phyloP scores from a whole-genome alignment of 2,329 filamentous ascomycete species.

The Leptographium radiaticola region DNA sequence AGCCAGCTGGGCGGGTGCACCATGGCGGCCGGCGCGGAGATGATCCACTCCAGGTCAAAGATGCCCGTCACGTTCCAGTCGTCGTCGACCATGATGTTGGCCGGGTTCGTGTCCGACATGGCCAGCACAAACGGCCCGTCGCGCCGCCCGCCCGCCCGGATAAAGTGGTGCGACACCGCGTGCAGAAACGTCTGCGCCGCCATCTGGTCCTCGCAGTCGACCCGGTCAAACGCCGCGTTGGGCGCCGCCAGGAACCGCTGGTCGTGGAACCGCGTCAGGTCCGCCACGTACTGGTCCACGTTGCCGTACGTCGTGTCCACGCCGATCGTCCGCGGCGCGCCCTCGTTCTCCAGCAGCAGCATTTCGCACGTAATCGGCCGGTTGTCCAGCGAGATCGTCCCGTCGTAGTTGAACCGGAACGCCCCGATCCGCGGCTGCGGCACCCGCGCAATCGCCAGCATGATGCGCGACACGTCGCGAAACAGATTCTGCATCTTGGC shows the following conservation, averaged over 20 bases:
- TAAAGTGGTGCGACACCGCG: constrained; percentile 1
- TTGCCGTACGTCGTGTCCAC: constrained; percentile 18
- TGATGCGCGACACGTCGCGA: constrained; percentile 5
- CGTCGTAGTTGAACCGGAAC: constrained; percentile 16
- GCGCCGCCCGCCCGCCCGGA: neutral
- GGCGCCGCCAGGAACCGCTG: constrained; percentile 14
- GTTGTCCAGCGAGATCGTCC: constrained; percentile 4
- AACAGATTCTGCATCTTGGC: neutral
- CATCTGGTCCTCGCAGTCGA: neutral
- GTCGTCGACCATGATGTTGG: constrained; percentile 20
- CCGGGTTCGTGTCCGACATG: constrained; percentile 17
- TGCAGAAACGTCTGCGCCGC: neutral
- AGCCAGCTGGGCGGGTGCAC: constrained; percentile 18
- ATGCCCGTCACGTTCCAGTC: constrained; percentile 19
- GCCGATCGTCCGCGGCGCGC: constrained; percentile 16
- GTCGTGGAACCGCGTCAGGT: constrained; percentile 16
- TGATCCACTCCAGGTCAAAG: constrained; percentile 19
- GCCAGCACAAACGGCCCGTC: constrained; percentile 16
- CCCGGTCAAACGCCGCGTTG: constrained; percentile 10
- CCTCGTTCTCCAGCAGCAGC: constrained; percentile 19
- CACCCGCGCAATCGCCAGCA: constrained; percentile 17
- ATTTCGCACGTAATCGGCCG: constrained; percentile 10
- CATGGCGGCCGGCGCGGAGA: constrained; percentile 16
- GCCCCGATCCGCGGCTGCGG: constrained; percentile 17
- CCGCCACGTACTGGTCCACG: constrained; percentile 16